phyloP scores from a whole-genome alignment of 2,329 filamentous ascomycete genomes.

The Ascochyta clinopodiicola region DNA sequence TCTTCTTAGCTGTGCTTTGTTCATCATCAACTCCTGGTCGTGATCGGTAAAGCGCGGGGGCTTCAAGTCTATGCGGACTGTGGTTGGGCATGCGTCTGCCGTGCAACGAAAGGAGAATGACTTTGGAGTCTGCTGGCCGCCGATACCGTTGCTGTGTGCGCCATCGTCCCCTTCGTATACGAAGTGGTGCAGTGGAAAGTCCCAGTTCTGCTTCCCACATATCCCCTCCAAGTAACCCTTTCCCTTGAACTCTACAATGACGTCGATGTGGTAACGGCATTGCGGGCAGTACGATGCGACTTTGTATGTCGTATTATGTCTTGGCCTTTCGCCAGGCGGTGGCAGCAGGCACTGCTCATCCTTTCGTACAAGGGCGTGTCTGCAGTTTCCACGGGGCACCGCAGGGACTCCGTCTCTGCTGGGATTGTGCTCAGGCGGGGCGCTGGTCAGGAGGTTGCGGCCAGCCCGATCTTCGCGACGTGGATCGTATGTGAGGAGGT shows the following conservation, averaged over 20 bases:
- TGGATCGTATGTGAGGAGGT: conserved; percentile 61
- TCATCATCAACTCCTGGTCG: conserved; percentile 60
- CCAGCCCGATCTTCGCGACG: conserved; percentile 53
- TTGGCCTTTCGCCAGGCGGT: conserved; percentile 49
- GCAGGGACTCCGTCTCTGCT: conserved; percentile 40
- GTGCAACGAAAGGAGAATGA: conserved; percentile 64
- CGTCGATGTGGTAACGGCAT: conserved; percentile 68
- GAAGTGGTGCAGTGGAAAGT: conserved; percentile 69
- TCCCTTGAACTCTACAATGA: conserved; percentile 60
- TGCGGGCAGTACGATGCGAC: conserved; percentile 66
- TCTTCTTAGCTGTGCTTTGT: conserved; percentile 58
- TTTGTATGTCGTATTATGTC: conserved; percentile 56
- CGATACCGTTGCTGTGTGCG: conserved; percentile 18
- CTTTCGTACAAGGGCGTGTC: conserved; percentile 66
- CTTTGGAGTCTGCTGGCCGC: conserved; percentile 27
- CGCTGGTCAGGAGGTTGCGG: conserved; percentile 64
- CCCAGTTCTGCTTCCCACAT: conserved; percentile 52
- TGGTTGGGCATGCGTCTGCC: conserved; percentile 61
- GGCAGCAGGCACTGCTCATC: conserved; percentile 60
- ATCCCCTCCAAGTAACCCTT: conserved; percentile 47
- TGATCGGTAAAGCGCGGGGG: conserved; percentile 59
- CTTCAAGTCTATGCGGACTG: conserved; percentile 60
- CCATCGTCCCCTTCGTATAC: conserved; percentile 35
- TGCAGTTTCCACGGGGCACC: conserved; percentile 57
- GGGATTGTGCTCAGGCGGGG: conserved; percentile 60